Evolutionary conservation across 768 basidiomycete genomes (phyloP), one percentile per base, ranked within the genome.

Genomic region (Kwoniella newhampshirensis): DNA sequence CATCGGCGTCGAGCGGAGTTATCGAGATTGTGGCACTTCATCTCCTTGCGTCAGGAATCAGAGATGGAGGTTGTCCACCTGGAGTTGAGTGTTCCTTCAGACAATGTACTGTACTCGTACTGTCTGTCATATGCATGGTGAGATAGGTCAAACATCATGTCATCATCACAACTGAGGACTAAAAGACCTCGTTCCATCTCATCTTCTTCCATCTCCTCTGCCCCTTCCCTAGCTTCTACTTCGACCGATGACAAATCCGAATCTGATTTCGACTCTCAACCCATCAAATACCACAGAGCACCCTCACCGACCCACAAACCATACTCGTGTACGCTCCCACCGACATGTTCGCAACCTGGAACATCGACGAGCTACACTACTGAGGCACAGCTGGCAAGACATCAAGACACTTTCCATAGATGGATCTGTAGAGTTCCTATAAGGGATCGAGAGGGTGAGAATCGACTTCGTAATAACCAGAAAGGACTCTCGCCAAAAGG

Each of bases 371-470:
- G 80, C n/a, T 81, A 91, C 41, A 78, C 81, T 1, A 81, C 82
- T 65, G 81, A 84, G 42, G 81, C 81, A 37, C 89, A 89, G 60
- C 81, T 91, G 7, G 89, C 92, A 68, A 75, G 82, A 40, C 91
- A 92, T 77, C 91, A 92, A 70, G 86, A 59, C 3, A 59, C 51
- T 4, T 73, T 68, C 36, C 68, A 73, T 56, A 51, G 49, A 15
- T 70, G 86, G 30, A 87, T 81, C 17, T 88, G 86, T 70, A 88
- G 90, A 70, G 86, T 88, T 0, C 88, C 89, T 73, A 87, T 91
- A 1, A 89, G 89, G 66, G 87, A 85, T 66, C 79, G 82, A 54
- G 71, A 32, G 6, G n/a, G 26, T 17, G 37, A 48, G 18, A 32
- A n/a, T n/a, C n/a, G 47, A 27, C 47, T 6, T 30, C 20, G 40